Evolutionary conservation across 352 stramenopile genomes (phyloP).

Genomic region (Plasmopara halstedii): DNA sequence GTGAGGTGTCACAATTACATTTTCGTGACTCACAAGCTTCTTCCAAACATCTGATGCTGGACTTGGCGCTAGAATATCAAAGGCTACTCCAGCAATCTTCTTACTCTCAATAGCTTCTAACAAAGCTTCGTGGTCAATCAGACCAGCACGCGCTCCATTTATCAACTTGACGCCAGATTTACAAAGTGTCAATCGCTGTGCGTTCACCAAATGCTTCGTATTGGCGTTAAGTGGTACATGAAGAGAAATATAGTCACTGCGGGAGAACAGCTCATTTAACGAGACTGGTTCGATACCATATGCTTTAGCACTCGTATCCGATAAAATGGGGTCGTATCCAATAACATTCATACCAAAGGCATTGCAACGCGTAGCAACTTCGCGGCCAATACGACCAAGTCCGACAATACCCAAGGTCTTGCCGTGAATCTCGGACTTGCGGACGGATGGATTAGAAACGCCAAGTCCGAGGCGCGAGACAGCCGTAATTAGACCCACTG

Average conservation of each 20-base stretch:
- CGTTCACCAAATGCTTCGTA: conserved; percentile 88
- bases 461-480: conserved; percentile 35
- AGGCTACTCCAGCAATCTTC: conserved; percentile 71
- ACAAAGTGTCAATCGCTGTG: conserved; percentile 71
- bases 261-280: conserved; percentile 80
- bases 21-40: conserved; percentile 81
- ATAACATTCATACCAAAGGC: conserved; percentile 93
- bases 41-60: conserved; percentile 44
- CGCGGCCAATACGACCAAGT: conserved; percentile 90
- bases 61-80: conserved; percentile 61
- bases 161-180: conserved; percentile 91
- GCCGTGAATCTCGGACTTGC: conserved; percentile 54
- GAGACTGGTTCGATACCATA: conserved; percentile 80
- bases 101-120: conserved; percentile 75
- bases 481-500: conserved; percentile 85
- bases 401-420: conserved; percentile 85
- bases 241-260: conserved; percentile 94
- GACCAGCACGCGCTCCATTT: conserved; percentile 90
- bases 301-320: conserved; percentile 64
- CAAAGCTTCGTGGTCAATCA: conserved; percentile 91
- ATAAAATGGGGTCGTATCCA: conserved; percentile 91
- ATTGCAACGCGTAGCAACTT: conserved; percentile 89
- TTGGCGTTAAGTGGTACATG: conserved; percentile 95
- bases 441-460: conserved; percentile 11
- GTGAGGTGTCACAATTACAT: conserved; percentile 91